Base-by-base conservation (phyloP, 2,329 filamentous ascomycete genomes). In the Trichoderma atrobrunneum region DNA sequence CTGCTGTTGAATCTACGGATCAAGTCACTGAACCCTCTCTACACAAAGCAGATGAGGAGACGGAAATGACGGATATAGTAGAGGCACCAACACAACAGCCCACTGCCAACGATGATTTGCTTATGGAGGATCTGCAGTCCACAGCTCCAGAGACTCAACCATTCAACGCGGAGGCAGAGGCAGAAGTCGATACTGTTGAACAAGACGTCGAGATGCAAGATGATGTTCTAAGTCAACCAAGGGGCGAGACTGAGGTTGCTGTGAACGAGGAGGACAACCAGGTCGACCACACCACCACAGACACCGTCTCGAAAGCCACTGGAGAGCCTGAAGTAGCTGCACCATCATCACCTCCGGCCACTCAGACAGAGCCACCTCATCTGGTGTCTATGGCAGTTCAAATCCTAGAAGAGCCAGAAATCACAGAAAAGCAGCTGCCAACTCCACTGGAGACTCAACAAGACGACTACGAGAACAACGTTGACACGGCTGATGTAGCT, bases 121-220 rank as follows among this genome's bases (percentile, higher is more conserved):
- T n/a, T 11, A 70, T 70, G 66, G 39, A 62, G 14, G 57, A 51
- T 62, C 8, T 34, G 7, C 39, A 61, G 8, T 32, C 39, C 2
- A 26, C 39, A 36, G 7, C 26, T n/a, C 18, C 3, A 16, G 28
- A 62, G 26, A 24, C 6, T 0, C 57, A 72, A 11, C 32, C 21
- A 32, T 8, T 18, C 16, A 26, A 28, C 34, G 18, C n/a, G n/a
- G 64, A 59, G 54, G 48, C 34, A n/a, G 65, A 36, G 28, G 36
- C 34, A 18, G 59, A 63, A 12, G 7, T 8, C 18, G 28, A 32
- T 26, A 24, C 7, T 3, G 2, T n/a, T 21, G 57, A 54, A 16
- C 57, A 64, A 48, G 72, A 73, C n/a, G 48, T 68, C 6, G 73
- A 75, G 21, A 74, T 74, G 74, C 39, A 48, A n/a, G 73, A 72